A percentile compares a stretch with the other conserved stretches of the same genome.
Evolutionary conservation across 139 green algal species (phyloP).

Genomic region (Tetradesmus lagerheimii): DNA sequence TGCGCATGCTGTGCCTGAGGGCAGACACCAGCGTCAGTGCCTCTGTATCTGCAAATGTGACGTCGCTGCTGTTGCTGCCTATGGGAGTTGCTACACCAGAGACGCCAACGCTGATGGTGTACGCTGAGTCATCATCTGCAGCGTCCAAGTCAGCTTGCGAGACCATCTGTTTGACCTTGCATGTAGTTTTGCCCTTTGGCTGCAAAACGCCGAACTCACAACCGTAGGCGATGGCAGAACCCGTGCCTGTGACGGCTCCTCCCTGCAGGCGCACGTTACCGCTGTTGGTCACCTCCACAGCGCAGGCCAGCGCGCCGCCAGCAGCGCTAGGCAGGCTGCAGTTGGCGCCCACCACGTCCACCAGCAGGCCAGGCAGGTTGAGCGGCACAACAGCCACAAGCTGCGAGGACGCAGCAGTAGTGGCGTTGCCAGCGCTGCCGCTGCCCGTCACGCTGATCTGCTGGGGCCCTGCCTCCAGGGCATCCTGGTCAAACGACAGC

Average conservation of each 20-base stretch:
- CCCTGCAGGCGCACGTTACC: neutral
- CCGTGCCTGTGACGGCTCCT: no score
- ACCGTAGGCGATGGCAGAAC: no score
- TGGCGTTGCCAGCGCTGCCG: neutral
- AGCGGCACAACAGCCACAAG: neutral
- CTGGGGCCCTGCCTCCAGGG: neutral
- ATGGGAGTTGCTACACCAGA: neutral
- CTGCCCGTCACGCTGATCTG: neutral
- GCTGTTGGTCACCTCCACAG: neutral
- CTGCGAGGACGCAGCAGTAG: neutral
- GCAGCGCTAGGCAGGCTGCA: neutral
- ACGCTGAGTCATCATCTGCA: no score
- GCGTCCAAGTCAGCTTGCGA: no score
- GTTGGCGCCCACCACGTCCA: neutral
- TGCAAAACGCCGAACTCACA: neutral
- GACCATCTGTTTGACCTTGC: neutral
- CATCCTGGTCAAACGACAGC: neutral
- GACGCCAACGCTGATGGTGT: neutral
- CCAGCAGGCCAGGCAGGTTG: slow-evolving; percentile 10
- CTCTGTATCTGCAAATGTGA: neutral
- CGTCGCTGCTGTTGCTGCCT: neutral
- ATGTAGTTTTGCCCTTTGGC: neutral
- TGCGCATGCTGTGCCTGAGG: neutral
- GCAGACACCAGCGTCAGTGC: neutral
- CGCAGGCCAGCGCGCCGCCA: neutral